These are phyloP conservation scores for Conticribra guillardii DNA, from an alignment of 108 stramenopile genomes.

Conservation along the genomic window DNA sequence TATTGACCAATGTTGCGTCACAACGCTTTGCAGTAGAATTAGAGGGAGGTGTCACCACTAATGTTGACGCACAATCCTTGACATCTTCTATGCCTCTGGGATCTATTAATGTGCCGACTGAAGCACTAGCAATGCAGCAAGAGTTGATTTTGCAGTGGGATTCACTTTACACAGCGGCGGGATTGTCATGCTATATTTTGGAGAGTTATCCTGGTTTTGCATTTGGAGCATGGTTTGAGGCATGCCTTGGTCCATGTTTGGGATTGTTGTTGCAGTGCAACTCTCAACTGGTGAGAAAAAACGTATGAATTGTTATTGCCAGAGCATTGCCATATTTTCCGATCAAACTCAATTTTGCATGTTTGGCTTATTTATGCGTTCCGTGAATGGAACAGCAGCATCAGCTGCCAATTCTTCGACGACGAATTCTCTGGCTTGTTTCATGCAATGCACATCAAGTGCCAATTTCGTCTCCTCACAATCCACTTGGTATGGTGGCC, in stretches of 20 bases:
- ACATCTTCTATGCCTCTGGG: slow-evolving; percentile 33
- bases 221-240: slow-evolving; percentile 36
- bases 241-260: slow-evolving; percentile 27
- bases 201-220: slow-evolving; percentile 28
- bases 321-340: not conserved
- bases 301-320: no score
- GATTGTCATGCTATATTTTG: slow-evolving; percentile 28
- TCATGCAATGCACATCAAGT: slow-evolving; percentile 42
- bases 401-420: slow-evolving; percentile 38
- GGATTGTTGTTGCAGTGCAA: slow-evolving; percentile 14
- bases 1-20: slow-evolving; percentile 30
- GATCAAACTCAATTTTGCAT: not conserved
- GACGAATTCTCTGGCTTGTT: slow-evolving; percentile 45
- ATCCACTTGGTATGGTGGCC: slow-evolving; percentile 27
- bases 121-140: not conserved
- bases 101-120: not conserved
- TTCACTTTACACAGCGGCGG: slow-evolving; percentile 42
- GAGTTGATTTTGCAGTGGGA: slow-evolving; percentile 42
- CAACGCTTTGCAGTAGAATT: slow-evolving; percentile 28
- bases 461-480: slow-evolving; percentile 15
- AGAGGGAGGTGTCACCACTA: slow-evolving; percentile 13
- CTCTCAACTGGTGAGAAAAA: slow-evolving; percentile 11
- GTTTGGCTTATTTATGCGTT: no score
- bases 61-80: slow-evolving; percentile 2
- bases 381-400: not conserved